Percentiles rank a stretch among this genome's conserved stretches.
Conservation (phyloP, 768 basidiomycete genomes). For the Trametes sanguinea region DNA sequence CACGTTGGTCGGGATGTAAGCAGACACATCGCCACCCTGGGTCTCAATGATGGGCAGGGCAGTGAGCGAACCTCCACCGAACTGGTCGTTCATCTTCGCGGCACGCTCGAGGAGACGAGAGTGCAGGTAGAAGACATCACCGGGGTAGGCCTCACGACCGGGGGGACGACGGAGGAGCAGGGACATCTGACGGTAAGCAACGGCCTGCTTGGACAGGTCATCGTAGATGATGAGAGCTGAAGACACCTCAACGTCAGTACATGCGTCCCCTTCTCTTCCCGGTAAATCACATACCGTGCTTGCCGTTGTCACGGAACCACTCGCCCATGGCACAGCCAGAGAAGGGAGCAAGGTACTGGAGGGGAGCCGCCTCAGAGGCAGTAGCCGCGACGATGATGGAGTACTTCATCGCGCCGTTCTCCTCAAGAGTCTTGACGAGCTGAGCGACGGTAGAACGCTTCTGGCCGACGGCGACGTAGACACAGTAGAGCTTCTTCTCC, state of each 20-base stretch:
- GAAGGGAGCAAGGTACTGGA: slow-evolving; percentile 99
- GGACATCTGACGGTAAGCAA: slow-evolving; percentile 99
- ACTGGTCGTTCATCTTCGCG: slow-evolving; percentile 99
- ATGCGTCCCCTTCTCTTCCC: too few relatives aligned
- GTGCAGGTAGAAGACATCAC: slow-evolving; percentile 99
- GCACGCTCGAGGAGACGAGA: slow-evolving; percentile 99
- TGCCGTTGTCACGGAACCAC: slow-evolving; percentile 99
- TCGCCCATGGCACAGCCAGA: slow-evolving; percentile 99
- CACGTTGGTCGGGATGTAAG: slow-evolving; percentile 95
- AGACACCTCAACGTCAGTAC: not conserved
- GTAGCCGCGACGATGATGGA: slow-evolving; percentile 99
- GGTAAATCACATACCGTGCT: slow-evolving; percentile 71
- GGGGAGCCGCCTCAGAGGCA: slow-evolving; percentile 97
- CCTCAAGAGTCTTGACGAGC: slow-evolving; percentile 98
- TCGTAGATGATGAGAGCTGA: slow-evolving; percentile 97
- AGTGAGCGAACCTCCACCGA: slow-evolving; percentile 98
- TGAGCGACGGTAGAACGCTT: slow-evolving; percentile 99
- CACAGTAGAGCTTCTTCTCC: slow-evolving; percentile 98
- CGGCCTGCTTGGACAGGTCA: slow-evolving; percentile 99
- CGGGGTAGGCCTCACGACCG: slow-evolving; percentile 99
- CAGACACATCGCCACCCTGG: slow-evolving; percentile 99
- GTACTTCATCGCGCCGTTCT: slow-evolving; percentile 99
- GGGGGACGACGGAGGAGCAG: slow-evolving; percentile 99
- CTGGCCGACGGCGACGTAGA: slow-evolving; percentile 99
- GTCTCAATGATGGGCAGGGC: slow-evolving; percentile 99